Conservation (phyloP, 306 rosid genomes). For the Lathyrus tuberosus region DNA sequence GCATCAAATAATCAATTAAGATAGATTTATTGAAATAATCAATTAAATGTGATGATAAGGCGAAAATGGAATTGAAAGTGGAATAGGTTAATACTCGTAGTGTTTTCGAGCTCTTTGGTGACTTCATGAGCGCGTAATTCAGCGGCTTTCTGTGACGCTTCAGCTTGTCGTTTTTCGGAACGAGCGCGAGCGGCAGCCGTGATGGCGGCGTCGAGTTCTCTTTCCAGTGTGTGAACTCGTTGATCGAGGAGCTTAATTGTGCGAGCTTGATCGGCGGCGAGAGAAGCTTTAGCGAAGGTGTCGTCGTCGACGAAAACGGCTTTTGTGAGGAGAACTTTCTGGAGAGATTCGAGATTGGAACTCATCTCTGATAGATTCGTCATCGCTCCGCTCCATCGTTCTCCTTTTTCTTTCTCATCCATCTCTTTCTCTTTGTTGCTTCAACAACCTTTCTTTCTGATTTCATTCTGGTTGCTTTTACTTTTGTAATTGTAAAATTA, state of each 20-base stretch:
- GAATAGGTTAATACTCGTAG: slow-evolving; percentile 60
- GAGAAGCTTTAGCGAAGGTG: slow-evolving; percentile 84
- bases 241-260: slow-evolving; percentile 77
- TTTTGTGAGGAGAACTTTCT: slow-evolving; percentile 81
- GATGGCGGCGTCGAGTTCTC: slow-evolving; percentile 94
- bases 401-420: slow-evolving; percentile 77
- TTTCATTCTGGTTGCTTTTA: neutral
- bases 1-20: slow-evolving; percentile 1
- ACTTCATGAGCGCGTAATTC: slow-evolving; percentile 74
- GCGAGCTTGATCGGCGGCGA: slow-evolving; percentile 88
- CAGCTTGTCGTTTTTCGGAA: slow-evolving; percentile 87
- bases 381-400: slow-evolving; percentile 90
- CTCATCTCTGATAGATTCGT: slow-evolving; percentile 86
- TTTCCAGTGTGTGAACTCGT: slow-evolving; percentile 81
- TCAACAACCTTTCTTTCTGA: slow-evolving; percentile 4
- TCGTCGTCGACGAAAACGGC: slow-evolving; percentile 88
- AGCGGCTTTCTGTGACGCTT: slow-evolving; percentile 80
- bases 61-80: too few species aligned
- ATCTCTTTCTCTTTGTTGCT: slow-evolving; percentile 21
- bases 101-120: slow-evolving; percentile 91
- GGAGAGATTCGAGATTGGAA: slow-evolving; percentile 77
- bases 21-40: neutral
- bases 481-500: neutral
- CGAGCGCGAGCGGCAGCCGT: slow-evolving; percentile 89
- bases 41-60: neutral